These are phyloP conservation scores for Urtica urens DNA, from an alignment of 306 rosid species.

Conservation along the genomic window DNA sequence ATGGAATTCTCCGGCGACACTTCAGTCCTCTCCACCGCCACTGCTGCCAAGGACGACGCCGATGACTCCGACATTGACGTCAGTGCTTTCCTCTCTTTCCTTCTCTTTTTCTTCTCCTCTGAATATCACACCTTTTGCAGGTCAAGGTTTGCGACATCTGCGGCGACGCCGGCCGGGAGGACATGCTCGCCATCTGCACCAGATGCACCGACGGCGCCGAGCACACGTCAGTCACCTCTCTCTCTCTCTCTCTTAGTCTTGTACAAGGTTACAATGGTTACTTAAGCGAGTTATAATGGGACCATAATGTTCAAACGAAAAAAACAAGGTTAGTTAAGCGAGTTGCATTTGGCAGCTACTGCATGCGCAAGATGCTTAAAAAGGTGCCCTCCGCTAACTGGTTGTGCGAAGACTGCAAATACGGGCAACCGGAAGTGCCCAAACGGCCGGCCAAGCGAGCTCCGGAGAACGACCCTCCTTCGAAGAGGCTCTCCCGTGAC, in stretches of 20 bases:
- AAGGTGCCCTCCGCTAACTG: slow-evolving; percentile 73
- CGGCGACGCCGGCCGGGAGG: slow-evolving; percentile 93
- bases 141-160: slow-evolving; percentile 93
- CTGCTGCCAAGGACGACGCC: too few relatives aligned
- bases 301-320: too few relatives aligned
- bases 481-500: not conserved
- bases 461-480: not conserved
- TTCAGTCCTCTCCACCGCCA: slow-evolving; percentile 35
- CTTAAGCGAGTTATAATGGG: too few relatives aligned
- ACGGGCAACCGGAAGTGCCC: slow-evolving; percentile 49
- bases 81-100: slow-evolving; percentile 34
- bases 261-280: too few relatives aligned
- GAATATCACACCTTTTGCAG: slow-evolving; percentile 26
- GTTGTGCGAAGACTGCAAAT: slow-evolving; percentile 87
- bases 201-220: slow-evolving; percentile 97
- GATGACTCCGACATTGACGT: slow-evolving; percentile 41
- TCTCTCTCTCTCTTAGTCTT: slow-evolving; percentile 11
- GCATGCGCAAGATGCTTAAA: slow-evolving; percentile 78
- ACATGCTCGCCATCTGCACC: slow-evolving; percentile 74
- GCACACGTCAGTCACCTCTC: slow-evolving; percentile 56
- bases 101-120: too few relatives aligned
- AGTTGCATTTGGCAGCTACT: slow-evolving; percentile 52
- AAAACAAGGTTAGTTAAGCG: too few relatives aligned
- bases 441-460: slow-evolving; percentile 16
- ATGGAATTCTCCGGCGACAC: slow-evolving; percentile 62